These are phyloP conservation scores for Phytophthora palmivora DNA, from an alignment of 352 stramenopile genomes.

Conservation along the genomic window DNA sequence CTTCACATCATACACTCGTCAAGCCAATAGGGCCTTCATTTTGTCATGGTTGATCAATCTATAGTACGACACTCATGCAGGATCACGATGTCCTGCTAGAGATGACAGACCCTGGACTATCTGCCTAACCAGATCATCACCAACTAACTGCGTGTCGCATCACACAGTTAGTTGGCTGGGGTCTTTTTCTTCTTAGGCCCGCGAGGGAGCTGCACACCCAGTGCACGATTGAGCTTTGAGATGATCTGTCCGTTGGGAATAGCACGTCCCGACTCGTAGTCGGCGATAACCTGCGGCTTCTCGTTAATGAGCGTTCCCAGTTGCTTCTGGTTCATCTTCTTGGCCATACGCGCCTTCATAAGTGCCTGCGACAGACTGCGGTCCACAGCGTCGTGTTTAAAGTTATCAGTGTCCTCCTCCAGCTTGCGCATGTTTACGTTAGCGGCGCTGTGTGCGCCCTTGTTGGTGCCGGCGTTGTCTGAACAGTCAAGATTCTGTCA, in stretches of 20 bases:
- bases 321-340: slow-evolving; percentile 99
- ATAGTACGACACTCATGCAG: slow-evolving; percentile 38
- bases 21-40: slow-evolving; percentile 13
- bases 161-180: slow-evolving; percentile 37
- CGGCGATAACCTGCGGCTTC: slow-evolving; percentile 96
- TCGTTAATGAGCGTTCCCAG: slow-evolving; percentile 95
- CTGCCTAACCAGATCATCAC: slow-evolving; percentile 27
- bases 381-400: slow-evolving; percentile 90
- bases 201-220: slow-evolving; percentile 90
- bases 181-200: slow-evolving; percentile 75
- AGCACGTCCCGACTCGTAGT: slow-evolving; percentile 98
- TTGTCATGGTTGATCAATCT: slow-evolving; percentile 33
- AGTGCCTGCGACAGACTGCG: slow-evolving; percentile 92
- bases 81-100: slow-evolving; percentile 1
- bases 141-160: slow-evolving; percentile 23
- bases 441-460: slow-evolving; percentile 78
- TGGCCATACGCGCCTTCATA: slow-evolving; percentile 95
- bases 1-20: no score
- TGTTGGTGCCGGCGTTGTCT: slow-evolving; percentile 86
- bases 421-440: slow-evolving; percentile 91
- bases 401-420: slow-evolving; percentile 91
- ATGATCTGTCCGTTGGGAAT: slow-evolving; percentile 99
- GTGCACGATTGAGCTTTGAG: slow-evolving; percentile 95
- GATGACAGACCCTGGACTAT: slow-evolving; percentile 14
- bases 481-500: not conserved